phyloP scores from a whole-genome alignment of 140 eudicot genomes.

The Anethum foeniculum region DNA sequence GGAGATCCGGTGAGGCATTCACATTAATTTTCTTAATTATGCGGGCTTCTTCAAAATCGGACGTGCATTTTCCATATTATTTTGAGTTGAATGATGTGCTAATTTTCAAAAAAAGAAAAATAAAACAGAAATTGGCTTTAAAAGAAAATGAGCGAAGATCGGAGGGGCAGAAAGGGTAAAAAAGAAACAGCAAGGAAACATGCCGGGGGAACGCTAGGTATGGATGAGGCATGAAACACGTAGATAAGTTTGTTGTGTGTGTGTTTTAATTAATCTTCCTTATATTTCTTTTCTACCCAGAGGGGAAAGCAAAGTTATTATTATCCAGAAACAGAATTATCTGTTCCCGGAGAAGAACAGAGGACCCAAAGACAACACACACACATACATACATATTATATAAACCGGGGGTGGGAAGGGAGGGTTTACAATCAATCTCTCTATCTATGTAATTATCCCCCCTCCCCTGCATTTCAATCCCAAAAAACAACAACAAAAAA shows the following conservation, averaged over 20 bases:
- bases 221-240: conserved; percentile 3
- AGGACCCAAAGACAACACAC: neutral
- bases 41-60: too few species aligned
- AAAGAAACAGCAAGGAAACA: neutral
- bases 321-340: neutral
- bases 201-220: neutral
- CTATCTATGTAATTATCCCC: neutral
- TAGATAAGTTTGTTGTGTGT: neutral
- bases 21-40: too few species aligned
- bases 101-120: too few species aligned
- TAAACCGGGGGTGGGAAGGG: neutral
- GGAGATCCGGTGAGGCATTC: too few species aligned
- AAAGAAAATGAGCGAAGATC: too few species aligned
- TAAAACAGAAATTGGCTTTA: too few species aligned
- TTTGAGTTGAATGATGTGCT: too few species aligned
- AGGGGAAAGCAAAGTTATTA: neutral
- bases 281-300: neutral
- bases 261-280: neutral
- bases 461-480: neutral
- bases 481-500: too few species aligned
- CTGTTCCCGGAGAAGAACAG: neutral
- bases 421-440: neutral
- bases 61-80: too few species aligned
- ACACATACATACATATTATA: neutral
- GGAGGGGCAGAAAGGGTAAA: too few species aligned